Conservation (phyloP, 495 filamentous ascomycete species). For the Trichoderma orchidacearum region DNA sequence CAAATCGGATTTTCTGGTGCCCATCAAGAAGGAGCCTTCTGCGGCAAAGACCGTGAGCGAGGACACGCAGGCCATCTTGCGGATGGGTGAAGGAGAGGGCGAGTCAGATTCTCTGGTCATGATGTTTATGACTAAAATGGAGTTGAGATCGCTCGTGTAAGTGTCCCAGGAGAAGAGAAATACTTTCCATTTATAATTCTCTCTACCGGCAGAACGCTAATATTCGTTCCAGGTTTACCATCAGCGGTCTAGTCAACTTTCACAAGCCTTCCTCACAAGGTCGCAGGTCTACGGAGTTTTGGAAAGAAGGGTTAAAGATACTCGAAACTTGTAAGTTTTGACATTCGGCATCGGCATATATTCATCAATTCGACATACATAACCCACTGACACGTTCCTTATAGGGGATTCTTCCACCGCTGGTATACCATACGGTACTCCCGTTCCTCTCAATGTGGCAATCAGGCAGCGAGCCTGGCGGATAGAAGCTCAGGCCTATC, state of each 20-base stretch:
- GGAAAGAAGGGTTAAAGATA: neutral
- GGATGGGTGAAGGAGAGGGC: constrained; percentile 28
- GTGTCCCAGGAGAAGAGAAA: constrained; percentile 2
- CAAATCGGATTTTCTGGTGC: constrained; percentile 62
- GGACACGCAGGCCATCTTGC: constrained; percentile 38
- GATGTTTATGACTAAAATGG: constrained; percentile 34
- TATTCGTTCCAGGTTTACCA: constrained; percentile 20
- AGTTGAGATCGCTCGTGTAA: constrained; percentile 33
- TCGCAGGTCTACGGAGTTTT: neutral
- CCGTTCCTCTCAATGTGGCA: neutral
- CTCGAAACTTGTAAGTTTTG: neutral
- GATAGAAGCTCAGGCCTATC: constrained; percentile 27
- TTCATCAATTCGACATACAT: neutral
- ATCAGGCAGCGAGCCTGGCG: constrained; percentile 16
- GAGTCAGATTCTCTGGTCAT: constrained; percentile 30
- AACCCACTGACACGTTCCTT: neutral
- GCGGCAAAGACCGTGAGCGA: constrained; percentile 56
- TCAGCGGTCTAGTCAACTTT: constrained; percentile 48
- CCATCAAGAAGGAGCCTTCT: constrained; percentile 54
- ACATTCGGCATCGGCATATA: no score
- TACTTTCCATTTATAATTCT: neutral
- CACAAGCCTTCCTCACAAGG: constrained; percentile 12
- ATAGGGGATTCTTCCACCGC: neutral
- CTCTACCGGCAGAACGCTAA: constrained; percentile 1
- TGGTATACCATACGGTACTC: neutral